Evolutionary conservation across 2,329 filamentous ascomycete species (phyloP), one percentile per base, ranked within the genome.

Genomic region (Penicillium verrucosum): DNA sequence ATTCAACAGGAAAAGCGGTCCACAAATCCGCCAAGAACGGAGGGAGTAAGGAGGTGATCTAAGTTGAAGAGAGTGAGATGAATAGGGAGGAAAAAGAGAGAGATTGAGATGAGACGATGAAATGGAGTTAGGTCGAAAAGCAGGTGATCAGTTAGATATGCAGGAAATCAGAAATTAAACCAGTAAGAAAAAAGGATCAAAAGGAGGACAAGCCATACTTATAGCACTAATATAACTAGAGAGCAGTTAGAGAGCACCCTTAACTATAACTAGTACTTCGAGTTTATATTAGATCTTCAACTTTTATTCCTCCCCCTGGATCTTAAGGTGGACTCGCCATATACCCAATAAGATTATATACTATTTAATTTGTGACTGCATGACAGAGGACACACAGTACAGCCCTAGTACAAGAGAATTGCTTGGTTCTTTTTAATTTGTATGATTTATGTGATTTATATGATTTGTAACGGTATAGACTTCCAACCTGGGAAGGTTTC

Each of bases 1-100:
- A 36, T 61, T 46, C 51, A 56, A 60, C 6, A 50, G 54, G 51
- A 55, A 55, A 59, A 63, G 55, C 44, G 53, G 47, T 61, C 59
- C 60, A 60, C 56, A 53, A 29, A 51, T 29, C 49, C 52, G 61
- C 61, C 61, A 63, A 63, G 61, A 61, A 61, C 53, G 42, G 46
- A 54, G 54, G 55, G 58, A 62, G 60, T 61, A 62, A 62, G 60
- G 59, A 57, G 58, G 49, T 40, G 45, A 47, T 25, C 42, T 14
- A n/a, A 37, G 23, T 36, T 14, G 12, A 37, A 4, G 21, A 23
- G 29, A 32, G 25, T 21, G 21, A 29, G 25, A 29, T 18, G 10
- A 25, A n/a, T 4, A 40, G 38, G 6, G 38, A 23, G 21, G 16
- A 9, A 16, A 41, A 23, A 16, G 21, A 21, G 23, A n/a, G 36